Conservation (phyloP, 305 asterid species). For the Coffea humblotiana region DNA sequence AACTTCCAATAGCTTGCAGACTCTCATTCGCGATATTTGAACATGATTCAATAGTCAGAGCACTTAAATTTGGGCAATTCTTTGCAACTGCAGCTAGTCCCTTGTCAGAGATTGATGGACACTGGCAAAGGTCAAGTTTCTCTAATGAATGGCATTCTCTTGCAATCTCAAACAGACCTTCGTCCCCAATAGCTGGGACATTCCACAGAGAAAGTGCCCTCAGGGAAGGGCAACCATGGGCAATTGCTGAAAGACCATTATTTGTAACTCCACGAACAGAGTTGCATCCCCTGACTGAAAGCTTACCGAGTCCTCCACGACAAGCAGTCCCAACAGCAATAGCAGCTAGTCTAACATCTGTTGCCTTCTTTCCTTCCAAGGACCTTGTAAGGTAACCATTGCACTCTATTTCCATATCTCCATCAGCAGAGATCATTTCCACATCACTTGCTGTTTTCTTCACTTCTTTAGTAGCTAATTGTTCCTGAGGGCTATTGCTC, state of each 20-base stretch:
- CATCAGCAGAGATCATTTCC: constrained; percentile 35
- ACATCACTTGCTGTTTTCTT: constrained; percentile 20
- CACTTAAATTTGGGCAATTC: constrained; percentile 60
- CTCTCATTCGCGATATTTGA: constrained; percentile 62
- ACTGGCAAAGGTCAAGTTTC: constrained; percentile 82
- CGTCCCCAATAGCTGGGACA: constrained; percentile 65
- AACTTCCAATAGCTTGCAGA: constrained; percentile 58
- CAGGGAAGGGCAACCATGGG: constrained; percentile 88
- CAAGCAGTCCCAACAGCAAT: constrained; percentile 80
- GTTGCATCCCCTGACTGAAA: constrained; percentile 66
- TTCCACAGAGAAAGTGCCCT: constrained; percentile 78
- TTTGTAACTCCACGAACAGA: constrained; percentile 57
- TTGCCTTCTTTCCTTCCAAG: constrained; percentile 89
- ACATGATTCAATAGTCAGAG: constrained; percentile 75
- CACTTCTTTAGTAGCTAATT: constrained; percentile 18
- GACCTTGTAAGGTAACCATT: constrained; percentile 80
- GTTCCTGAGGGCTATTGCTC: constrained; percentile 30
- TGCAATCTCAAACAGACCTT: constrained; percentile 74
- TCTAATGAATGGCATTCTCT: constrained; percentile 71
- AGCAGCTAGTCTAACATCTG: constrained; percentile 83
- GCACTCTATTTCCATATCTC: constrained; percentile 59
- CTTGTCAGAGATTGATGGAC: constrained; percentile 64
- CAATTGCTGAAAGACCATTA: constrained; percentile 65
- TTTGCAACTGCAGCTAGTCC: constrained; percentile 65
- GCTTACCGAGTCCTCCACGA: constrained; percentile 97